phyloP scores from a whole-genome alignment of 1,284 basidiomycete genomes.

The Sporisorium iseilematis-ciliati region DNA sequence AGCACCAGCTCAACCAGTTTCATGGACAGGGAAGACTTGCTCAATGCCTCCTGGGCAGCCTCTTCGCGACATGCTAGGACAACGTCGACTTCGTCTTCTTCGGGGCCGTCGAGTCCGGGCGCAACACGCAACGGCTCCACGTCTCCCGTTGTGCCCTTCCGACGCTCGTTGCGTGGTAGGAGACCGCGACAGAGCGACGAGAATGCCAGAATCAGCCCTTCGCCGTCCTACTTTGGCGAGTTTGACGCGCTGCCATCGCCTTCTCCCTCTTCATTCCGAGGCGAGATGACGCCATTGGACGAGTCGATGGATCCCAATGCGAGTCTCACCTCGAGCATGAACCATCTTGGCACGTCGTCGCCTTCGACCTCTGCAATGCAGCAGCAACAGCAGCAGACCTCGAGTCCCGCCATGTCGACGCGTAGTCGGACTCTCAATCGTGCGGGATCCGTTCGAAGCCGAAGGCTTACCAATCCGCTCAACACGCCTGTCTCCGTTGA shows the following conservation, averaged over 20 bases:
- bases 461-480: slow-evolving; percentile 39
- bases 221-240: slow-evolving; percentile 43
- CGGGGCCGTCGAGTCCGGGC: slow-evolving; percentile 33
- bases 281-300: slow-evolving; percentile 18
- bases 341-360: slow-evolving; percentile 23
- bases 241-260: slow-evolving; percentile 28
- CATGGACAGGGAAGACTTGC: slow-evolving; percentile 37
- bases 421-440: slow-evolving; percentile 42
- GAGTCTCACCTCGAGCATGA: slow-evolving; percentile 30
- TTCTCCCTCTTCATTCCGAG: slow-evolving; percentile 20
- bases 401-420: slow-evolving; percentile 50
- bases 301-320: slow-evolving; percentile 13
- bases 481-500: slow-evolving; percentile 29
- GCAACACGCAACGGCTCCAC: slow-evolving; percentile 38
- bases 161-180: slow-evolving; percentile 28
- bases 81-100: slow-evolving; percentile 26
- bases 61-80: slow-evolving; percentile 37
- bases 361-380: slow-evolving; percentile 24
- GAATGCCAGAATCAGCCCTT: slow-evolving; percentile 38
- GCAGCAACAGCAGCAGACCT: slow-evolving; percentile 15
- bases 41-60: slow-evolving; percentile 16
- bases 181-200: slow-evolving; percentile 44
- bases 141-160: slow-evolving; percentile 36
- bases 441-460: slow-evolving; percentile 25
- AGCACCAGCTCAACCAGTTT: slow-evolving; percentile 36